A percentile compares a stretch with the other conserved stretches of the same genome.
Evolutionary conservation across 257 asterid species (phyloP).

Genomic region (Jacaranda mimosifolia): DNA sequence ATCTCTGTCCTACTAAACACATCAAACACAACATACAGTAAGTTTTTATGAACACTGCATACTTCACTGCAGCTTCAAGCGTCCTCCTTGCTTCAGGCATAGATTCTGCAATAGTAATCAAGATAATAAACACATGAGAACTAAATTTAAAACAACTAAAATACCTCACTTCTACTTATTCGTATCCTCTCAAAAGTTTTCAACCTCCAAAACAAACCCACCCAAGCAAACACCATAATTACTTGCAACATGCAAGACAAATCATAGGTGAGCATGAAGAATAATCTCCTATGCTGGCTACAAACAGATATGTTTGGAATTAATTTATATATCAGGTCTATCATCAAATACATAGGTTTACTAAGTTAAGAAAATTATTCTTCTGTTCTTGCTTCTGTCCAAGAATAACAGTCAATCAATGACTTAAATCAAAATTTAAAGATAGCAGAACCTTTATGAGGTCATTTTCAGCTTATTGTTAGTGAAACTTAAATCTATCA

Average conservation of each 20-base stretch:
- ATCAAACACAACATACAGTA: background rate
- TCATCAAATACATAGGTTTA: background rate
- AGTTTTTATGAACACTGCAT: slow-evolving; percentile 36
- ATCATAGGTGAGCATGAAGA: slow-evolving; percentile 2
- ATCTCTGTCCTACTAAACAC: background rate
- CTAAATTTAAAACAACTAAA: slow-evolving; percentile 10
- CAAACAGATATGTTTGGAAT: background rate
- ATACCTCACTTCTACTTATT: background rate
- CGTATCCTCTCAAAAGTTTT: background rate
- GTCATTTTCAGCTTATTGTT: slow-evolving; percentile 12
- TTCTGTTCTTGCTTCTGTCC: slow-evolving; percentile 10
- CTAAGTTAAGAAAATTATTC: slow-evolving; percentile 13
- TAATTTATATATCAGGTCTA: background rate
- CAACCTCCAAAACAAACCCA: slow-evolving; percentile 10
- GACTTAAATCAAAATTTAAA: background rate
- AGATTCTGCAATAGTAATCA: slow-evolving; percentile 60
- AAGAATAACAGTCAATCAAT: slow-evolving; percentile 19
- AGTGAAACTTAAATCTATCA: slow-evolving; percentile 30
- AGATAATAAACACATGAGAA: slow-evolving; percentile 22
- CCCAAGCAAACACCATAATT: background rate
- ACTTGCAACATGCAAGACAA: slow-evolving; percentile 24
- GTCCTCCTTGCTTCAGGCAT: slow-evolving; percentile 85
- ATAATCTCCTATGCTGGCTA: background rate
- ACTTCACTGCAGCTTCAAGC: slow-evolving; percentile 88
- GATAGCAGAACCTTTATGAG: background rate